phyloP scores from a whole-genome alignment of 305 asterid species.

The Fraxinus velutina region DNA sequence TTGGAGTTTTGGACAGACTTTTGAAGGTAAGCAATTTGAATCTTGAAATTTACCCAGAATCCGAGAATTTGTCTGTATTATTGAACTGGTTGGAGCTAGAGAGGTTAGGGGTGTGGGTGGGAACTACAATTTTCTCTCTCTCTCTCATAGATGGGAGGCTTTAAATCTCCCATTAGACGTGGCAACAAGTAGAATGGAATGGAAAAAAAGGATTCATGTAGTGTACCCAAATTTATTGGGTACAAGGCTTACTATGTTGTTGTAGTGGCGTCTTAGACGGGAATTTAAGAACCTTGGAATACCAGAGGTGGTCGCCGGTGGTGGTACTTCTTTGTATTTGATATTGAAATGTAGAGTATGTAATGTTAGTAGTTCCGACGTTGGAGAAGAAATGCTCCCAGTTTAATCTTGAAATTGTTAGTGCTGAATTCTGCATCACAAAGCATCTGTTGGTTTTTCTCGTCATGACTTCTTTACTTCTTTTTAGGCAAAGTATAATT shows the following conservation, averaged over 20 bases:
- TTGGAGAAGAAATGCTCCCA: neutral
- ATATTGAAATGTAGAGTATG: neutral
- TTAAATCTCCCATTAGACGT: neutral
- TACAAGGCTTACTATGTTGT: neutral
- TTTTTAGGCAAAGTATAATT: neutral
- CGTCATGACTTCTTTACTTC: neutral
- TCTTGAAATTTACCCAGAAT: neutral
- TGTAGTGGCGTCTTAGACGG: neutral
- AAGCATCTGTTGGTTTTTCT: neutral
- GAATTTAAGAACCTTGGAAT: neutral
- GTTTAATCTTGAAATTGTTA: neutral
- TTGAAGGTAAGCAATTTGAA: conserved; percentile 65
- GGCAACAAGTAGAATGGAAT: neutral
- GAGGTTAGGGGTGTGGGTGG: neutral
- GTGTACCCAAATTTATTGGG: neutral
- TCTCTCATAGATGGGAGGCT: neutral
- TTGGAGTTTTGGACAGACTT: conserved; percentile 63
- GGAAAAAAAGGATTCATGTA: neutral
- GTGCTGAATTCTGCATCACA: neutral
- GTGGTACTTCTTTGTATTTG: neutral
- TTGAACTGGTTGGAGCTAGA: neutral
- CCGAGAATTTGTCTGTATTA: neutral
- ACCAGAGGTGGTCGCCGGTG: neutral
- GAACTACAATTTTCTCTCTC: neutral
- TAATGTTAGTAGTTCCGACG: neutral